Conservation (phyloP, 208 protist genomes). For the Crithidia fasciculata region DNA sequence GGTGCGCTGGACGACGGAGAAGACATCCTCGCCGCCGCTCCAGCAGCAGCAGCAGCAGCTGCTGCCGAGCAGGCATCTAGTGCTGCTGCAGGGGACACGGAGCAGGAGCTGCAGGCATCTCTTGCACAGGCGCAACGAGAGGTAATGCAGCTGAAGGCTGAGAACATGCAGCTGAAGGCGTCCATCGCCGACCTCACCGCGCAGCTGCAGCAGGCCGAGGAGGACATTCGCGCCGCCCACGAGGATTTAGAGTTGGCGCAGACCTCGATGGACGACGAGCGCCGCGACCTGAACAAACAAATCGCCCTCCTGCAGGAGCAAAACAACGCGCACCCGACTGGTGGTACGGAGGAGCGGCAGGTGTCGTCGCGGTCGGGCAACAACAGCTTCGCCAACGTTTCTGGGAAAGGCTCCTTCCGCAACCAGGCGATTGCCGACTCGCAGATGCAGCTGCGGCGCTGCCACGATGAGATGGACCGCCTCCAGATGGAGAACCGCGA, state of each 20-base stretch:
- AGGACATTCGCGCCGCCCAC: conserved; percentile 45
- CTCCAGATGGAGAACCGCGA: conserved; percentile 38
- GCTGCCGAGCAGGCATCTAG: background rate
- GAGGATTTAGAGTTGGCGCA: conserved; percentile 33
- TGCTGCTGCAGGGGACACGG: background rate
- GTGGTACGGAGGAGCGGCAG: conserved; percentile 13
- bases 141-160: conserved; percentile 41
- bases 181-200: conserved; percentile 49
- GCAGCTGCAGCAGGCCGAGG: conserved; percentile 44
- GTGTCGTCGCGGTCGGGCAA: background rate
- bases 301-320: conserved; percentile 39
- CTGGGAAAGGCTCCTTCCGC: conserved; percentile 17
- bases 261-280: conserved; percentile 37
- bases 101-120: conserved; percentile 14
- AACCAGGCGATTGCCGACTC: conserved; percentile 32
- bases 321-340: background rate
- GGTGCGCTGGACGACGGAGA: conserved; percentile 34
- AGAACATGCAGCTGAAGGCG: conserved; percentile 66
- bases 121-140: conserved; percentile 33
- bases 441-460: conserved; percentile 43
- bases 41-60: conserved; percentile 11
- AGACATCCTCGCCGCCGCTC: conserved; percentile 24
- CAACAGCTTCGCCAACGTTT: conserved; percentile 13
- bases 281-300: conserved; percentile 39
- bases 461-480: conserved; percentile 51